Percentiles rank a stretch among this genome's conserved stretches.
These are phyloP conservation scores for Mycena citricolor DNA, from an alignment of 1,284 basidiomycete genomes.

Conservation along the genomic window DNA sequence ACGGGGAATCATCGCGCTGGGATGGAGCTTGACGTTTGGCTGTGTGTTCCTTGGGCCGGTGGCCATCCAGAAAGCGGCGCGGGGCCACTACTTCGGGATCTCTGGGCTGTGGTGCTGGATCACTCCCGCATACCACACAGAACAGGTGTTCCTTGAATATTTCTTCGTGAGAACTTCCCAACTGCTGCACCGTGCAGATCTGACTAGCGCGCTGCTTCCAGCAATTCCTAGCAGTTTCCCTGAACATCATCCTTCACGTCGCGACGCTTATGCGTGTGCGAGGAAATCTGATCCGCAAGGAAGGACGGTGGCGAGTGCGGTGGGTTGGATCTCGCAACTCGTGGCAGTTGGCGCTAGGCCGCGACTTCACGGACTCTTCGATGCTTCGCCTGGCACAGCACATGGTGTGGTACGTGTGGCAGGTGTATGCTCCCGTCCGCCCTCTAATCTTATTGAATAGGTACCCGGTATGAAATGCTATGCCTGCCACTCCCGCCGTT, in stretches of 20 bases:
- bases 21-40: slow-evolving; percentile 17
- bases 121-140: slow-evolving; percentile 11
- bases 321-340: slow-evolving; percentile 34
- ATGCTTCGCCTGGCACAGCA: slow-evolving; percentile 35
- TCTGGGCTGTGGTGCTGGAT: slow-evolving; percentile 17
- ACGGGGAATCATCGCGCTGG: slow-evolving; percentile 16
- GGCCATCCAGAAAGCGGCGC: slow-evolving; percentile 8
- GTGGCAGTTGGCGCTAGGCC: slow-evolving; percentile 37
- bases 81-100: slow-evolving; percentile 20
- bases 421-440: background rate
- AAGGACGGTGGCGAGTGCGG: slow-evolving; percentile 35
- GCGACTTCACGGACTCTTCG: slow-evolving; percentile 36
- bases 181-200: background rate
- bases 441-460: slow-evolving; percentile 8
- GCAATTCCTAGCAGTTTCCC: slow-evolving; percentile 36
- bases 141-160: slow-evolving; percentile 18
- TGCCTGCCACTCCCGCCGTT: background rate
- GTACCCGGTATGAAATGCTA: slow-evolving; percentile 23
- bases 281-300: slow-evolving; percentile 35
- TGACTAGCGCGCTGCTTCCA: slow-evolving; percentile 15
- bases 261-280: slow-evolving; percentile 39
- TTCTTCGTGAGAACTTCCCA: slow-evolving; percentile 8
- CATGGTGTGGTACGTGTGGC: slow-evolving; percentile 33
- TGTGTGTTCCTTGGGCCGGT: slow-evolving; percentile 21
- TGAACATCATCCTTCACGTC: slow-evolving; percentile 38